Percentiles rank a stretch among this genome's conserved stretches.
phyloP scores from a whole-genome alignment of 2,329 filamentous ascomycete species.

The Stemphylium beticola region DNA sequence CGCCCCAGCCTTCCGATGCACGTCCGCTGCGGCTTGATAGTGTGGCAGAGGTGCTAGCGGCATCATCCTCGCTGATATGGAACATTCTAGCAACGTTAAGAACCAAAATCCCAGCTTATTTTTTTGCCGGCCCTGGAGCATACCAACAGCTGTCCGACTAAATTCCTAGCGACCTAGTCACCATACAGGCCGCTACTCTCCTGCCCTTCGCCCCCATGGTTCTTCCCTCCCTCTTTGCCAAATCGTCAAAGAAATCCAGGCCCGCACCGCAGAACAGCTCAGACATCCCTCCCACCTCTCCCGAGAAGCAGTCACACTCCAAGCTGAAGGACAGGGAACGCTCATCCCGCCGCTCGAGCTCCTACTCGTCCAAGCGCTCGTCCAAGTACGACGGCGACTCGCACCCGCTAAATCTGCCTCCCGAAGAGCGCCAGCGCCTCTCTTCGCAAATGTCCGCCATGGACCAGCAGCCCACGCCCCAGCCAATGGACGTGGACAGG shows the following conservation, averaged over 20 bases:
- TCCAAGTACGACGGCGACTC: constrained; percentile 67
- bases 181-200: constrained; percentile 26
- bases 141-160: constrained; percentile 40
- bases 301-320: constrained; percentile 46
- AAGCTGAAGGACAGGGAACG: constrained; percentile 42
- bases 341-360: constrained; percentile 36
- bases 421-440: constrained; percentile 82
- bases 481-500: constrained; percentile 79
- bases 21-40: constrained; percentile 27
- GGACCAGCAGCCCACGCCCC: constrained; percentile 60
- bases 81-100: constrained; percentile 44
- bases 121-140: constrained; percentile 35
- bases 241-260: constrained; percentile 47
- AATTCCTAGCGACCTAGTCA: constrained; percentile 36
- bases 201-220: constrained; percentile 41
- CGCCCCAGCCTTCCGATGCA: constrained; percentile 33
- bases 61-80: constrained; percentile 27
- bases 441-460: constrained; percentile 69
- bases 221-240: constrained; percentile 48
- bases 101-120: constrained; percentile 25
- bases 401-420: constrained; percentile 88
- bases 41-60: constrained; percentile 25
- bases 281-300: constrained; percentile 46
- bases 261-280: constrained; percentile 27
- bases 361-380: constrained; percentile 46